phyloP scores from a whole-genome alignment of 2,329 filamentous ascomycete species.

The Trichoderma arundinaceum region DNA sequence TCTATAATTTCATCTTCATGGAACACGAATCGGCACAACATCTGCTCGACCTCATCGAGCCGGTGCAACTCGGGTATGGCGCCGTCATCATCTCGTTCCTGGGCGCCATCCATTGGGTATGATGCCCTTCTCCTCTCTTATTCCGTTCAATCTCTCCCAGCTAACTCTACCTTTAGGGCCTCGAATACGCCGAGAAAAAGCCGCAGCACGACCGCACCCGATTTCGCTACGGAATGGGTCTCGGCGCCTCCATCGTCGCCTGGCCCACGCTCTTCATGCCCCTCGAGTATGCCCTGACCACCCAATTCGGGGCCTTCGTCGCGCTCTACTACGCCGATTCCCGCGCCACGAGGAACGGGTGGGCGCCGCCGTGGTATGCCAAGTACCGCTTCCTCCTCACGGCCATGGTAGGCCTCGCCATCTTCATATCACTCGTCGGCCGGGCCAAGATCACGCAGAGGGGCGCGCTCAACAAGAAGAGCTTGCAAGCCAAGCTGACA shows the following conservation, averaged over 20 bases:
- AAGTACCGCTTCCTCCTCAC: constrained; percentile 93
- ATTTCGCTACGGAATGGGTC: constrained; percentile 81
- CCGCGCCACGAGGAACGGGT: constrained; percentile 72
- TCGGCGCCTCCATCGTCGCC: constrained; percentile 77
- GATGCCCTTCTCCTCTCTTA: constrained; percentile 19
- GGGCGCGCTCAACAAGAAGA: constrained; percentile 41
- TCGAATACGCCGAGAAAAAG: constrained; percentile 78
- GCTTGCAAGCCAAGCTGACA: constrained; percentile 49
- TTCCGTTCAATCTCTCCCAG: not conserved
- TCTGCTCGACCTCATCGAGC: constrained; percentile 77
- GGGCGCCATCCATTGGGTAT: constrained; percentile 85
- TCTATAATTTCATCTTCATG: constrained; percentile 61
- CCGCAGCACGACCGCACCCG: constrained; percentile 68
- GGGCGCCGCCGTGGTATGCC: constrained; percentile 84
- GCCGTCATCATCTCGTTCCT: constrained; percentile 93
- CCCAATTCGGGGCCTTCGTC: constrained; percentile 84
- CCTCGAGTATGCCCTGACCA: constrained; percentile 81
- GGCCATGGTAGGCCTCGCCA: constrained; percentile 82
- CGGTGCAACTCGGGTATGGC: constrained; percentile 88
- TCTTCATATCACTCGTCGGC: constrained; percentile 80
- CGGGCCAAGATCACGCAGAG: constrained; percentile 71
- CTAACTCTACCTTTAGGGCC: constrained; percentile 53
- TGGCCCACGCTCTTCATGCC: constrained; percentile 91
- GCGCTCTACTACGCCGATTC: constrained; percentile 86
- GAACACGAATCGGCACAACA: constrained; percentile 73